phyloP scores from a whole-genome alignment of 1,284 basidiomycete species.

The Sparassis latifolia region DNA sequence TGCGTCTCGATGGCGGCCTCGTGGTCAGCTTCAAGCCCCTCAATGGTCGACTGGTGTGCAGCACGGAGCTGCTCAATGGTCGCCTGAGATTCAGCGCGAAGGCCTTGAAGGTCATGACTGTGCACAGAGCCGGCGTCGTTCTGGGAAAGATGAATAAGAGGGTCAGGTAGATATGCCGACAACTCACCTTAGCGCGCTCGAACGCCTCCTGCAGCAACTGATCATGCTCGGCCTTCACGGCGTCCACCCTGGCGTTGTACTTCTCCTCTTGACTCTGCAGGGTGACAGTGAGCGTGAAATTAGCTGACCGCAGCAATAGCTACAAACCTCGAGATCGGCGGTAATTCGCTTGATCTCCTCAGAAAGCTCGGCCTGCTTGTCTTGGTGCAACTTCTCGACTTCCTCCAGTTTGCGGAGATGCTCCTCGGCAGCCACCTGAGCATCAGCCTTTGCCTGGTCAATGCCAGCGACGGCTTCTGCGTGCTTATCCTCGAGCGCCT shows the following conservation, averaged over 20 bases:
- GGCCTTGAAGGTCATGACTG: constrained; percentile 58
- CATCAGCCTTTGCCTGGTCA: constrained; percentile 41
- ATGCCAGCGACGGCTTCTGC: constrained; percentile 36
- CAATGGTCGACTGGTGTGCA: constrained; percentile 53
- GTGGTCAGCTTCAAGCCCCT: constrained; percentile 58
- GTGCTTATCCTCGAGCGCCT: constrained; percentile 41
- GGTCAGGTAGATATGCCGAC: background rate
- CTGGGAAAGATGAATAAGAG: constrained; percentile 28
- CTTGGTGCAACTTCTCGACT: constrained; percentile 37
- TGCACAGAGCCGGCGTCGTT: constrained; percentile 62
- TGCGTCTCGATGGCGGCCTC: constrained; percentile 49
- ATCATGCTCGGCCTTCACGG: constrained; percentile 63
- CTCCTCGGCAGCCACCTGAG: constrained; percentile 36
- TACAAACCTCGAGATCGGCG: constrained; percentile 55
- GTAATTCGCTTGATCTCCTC: constrained; percentile 52
- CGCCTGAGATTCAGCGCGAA: constrained; percentile 59
- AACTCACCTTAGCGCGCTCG: constrained; percentile 64
- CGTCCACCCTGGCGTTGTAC: constrained; percentile 61
- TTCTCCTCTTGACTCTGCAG: constrained; percentile 59
- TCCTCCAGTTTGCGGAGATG: constrained; percentile 45
- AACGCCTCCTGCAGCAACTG: constrained; percentile 62
- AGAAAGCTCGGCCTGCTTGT: constrained; percentile 48
- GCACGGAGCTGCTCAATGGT: constrained; percentile 63
- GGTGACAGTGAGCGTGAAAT: constrained; percentile 1
- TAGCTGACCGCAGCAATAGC: background rate